Percentiles rank a stretch among this genome's conserved stretches.
These are phyloP conservation scores for Sclerotinia glacialis DNA, from an alignment of 2,329 filamentous ascomycete species.

Conservation along the genomic window DNA sequence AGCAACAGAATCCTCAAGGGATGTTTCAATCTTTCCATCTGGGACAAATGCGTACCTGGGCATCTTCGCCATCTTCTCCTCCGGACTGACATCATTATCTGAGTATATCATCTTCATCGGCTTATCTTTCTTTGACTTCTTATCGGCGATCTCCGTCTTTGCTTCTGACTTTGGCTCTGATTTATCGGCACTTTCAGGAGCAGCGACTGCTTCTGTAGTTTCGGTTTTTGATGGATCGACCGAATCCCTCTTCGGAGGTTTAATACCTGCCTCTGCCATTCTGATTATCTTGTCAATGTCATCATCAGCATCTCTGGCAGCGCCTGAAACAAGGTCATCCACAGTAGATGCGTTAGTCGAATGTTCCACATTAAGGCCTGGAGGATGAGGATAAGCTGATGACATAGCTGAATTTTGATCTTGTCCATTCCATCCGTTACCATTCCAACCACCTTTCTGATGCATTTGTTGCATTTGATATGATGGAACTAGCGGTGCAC, in stretches of 20 bases:
- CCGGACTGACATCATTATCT: slow-evolving; percentile 75
- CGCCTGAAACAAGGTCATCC: slow-evolving; percentile 49
- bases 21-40: slow-evolving; percentile 40
- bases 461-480: slow-evolving; percentile 54
- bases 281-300: slow-evolving; percentile 65
- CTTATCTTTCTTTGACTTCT: slow-evolving; percentile 64
- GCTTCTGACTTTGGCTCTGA: slow-evolving; percentile 38
- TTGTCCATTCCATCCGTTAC: slow-evolving; percentile 41
- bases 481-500: slow-evolving; percentile 50
- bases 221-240: slow-evolving; percentile 42
- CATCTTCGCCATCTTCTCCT: slow-evolving; percentile 83
- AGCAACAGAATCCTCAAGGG: slow-evolving; percentile 35
- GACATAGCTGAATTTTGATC: slow-evolving; percentile 42
- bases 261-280: slow-evolving; percentile 61
- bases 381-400: slow-evolving; percentile 41
- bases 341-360: slow-evolving; percentile 45
- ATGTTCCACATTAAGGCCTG: slow-evolving; percentile 39
- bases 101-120: slow-evolving; percentile 77
- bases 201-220: slow-evolving; percentile 9
- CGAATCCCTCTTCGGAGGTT: slow-evolving; percentile 45
- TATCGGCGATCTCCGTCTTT: slow-evolving; percentile 51
- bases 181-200: slow-evolving; percentile 34
- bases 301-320: slow-evolving; percentile 53
- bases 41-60: slow-evolving; percentile 70
- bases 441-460: slow-evolving; percentile 39